Evolutionary conservation across 2,329 filamentous ascomycete genomes (phyloP).

Genomic region (Calonectria hongkongensis): DNA sequence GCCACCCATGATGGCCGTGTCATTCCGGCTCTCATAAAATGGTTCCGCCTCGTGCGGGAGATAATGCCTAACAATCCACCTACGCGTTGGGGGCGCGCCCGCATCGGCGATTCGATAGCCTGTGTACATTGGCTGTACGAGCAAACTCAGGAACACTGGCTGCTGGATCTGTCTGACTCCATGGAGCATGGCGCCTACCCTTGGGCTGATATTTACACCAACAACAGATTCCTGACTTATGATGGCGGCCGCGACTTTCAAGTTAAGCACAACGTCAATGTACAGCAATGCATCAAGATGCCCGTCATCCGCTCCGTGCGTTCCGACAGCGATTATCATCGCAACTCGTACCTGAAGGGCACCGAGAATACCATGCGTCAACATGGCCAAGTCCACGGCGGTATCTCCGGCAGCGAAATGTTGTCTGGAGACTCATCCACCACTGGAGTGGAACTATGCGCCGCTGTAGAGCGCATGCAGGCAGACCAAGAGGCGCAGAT

Average conservation of each 20-base stretch:
- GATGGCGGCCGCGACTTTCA: conserved; percentile 1
- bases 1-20: conserved; percentile 13
- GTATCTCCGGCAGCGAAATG: conserved; percentile 10
- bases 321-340: conserved; percentile 11
- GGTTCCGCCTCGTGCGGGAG: conserved; percentile 18
- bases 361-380: conserved; percentile 12
- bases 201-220: conserved; percentile 10
- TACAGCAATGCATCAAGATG: conserved; percentile 24
- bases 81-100: not conserved
- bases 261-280: conserved; percentile 21
- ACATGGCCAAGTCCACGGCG: conserved; percentile 16
- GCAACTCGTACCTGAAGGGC: not conserved
- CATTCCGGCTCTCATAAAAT: conserved; percentile 13
- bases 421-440: conserved; percentile 6
- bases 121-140: conserved; percentile 21
- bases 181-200: conserved; percentile 9
- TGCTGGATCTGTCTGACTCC: conserved; percentile 6
- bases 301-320: conserved; percentile 16
- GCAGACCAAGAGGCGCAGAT: conserved; percentile 24
- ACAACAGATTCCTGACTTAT: not conserved
- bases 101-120: conserved; percentile 20
- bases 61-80: not conserved
- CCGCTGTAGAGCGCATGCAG: conserved; percentile 16
- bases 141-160: not conserved
- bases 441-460: conserved; percentile 1